A percentile compares a stretch with the other conserved stretches of the same genome.
Evolutionary conservation across 768 basidiomycete species (phyloP).

Genomic region (Tricholoma matsutake): DNA sequence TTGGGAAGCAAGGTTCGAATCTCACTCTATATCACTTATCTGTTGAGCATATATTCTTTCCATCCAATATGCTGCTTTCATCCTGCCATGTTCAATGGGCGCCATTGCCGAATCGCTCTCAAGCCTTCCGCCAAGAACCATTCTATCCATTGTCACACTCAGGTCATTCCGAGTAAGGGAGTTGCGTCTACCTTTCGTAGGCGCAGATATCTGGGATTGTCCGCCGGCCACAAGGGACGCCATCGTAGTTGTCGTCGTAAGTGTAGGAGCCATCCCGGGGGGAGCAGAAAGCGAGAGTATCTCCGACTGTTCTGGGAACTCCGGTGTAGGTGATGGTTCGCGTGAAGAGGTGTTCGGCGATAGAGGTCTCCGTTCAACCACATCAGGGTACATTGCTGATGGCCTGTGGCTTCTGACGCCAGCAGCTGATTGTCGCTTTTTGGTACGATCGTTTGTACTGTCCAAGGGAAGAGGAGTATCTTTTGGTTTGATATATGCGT

Average conservation of each 20-base stretch:
- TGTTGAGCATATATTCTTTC: constrained; percentile 52
- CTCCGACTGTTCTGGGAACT: constrained; percentile 36
- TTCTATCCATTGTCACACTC: constrained; percentile 62
- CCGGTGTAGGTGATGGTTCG: constrained; percentile 33
- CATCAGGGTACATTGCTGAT: constrained; percentile 35
- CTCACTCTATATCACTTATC: constrained; percentile 52
- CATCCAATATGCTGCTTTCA: constrained; percentile 75
- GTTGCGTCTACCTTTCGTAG: constrained; percentile 35
- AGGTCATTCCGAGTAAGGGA: constrained; percentile 53
- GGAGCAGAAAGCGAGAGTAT: constrained; percentile 44
- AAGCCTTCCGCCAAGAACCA: constrained; percentile 54
- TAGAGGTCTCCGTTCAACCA: constrained; percentile 25
- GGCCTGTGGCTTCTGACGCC: constrained; percentile 36
- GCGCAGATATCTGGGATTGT: constrained; percentile 27
- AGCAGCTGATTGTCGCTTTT: constrained; percentile 41
- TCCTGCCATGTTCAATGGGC: constrained; percentile 56
- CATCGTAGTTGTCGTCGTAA: constrained; percentile 53
- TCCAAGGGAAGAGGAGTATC: constrained; percentile 44
- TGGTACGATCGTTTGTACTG: constrained; percentile 22
- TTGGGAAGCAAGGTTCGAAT: neutral
- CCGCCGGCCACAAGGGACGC: constrained; percentile 41
- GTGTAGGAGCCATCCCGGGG: constrained; percentile 50
- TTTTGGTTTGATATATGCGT: constrained; percentile 61
- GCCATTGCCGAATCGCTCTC: constrained; percentile 40
- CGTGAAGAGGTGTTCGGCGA: constrained; percentile 34